Conservation (phyloP, 352 stramenopile genomes). For the Phytophthora tubulina region DNA sequence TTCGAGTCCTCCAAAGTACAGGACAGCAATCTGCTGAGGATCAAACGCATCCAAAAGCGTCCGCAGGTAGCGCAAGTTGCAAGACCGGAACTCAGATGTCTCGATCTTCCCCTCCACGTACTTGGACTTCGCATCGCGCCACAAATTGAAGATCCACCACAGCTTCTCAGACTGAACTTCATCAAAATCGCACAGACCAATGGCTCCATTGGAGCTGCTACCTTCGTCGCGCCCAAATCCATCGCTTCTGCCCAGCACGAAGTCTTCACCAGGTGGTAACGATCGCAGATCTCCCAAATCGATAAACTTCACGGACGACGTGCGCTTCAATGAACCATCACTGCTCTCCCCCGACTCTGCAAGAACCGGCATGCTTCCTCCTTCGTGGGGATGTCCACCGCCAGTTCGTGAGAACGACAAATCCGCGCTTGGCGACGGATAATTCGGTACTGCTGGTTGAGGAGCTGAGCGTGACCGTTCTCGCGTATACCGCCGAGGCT, state of each 20-base stretch:
- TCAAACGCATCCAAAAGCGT: conserved; percentile 82
- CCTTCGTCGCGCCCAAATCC: conserved; percentile 55
- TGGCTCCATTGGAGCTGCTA: conserved; percentile 61
- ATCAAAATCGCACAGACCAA: conserved; percentile 83
- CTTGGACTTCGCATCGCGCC: conserved; percentile 68
- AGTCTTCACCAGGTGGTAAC: conserved; percentile 46
- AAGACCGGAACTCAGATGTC: conserved; percentile 66
- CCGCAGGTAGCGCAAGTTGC: conserved; percentile 77
- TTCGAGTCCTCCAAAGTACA: conserved; percentile 54
- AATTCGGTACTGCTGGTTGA: conserved; percentile 43
- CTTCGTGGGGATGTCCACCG: conserved; percentile 24
- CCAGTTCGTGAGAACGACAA: conserved; percentile 26
- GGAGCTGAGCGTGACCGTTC: conserved; percentile 70
- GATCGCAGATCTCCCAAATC: conserved; percentile 68
- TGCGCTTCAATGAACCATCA: conserved; percentile 40
- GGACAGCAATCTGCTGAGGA: conserved; percentile 79
- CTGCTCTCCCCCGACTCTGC: conserved; percentile 30
- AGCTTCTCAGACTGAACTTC: conserved; percentile 84
- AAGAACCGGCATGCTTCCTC: conserved; percentile 31
- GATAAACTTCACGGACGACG: conserved; percentile 58
- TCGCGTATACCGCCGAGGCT: conserved; percentile 45
- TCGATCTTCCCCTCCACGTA: conserved; percentile 82
- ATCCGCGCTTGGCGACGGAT: conserved; percentile 21
- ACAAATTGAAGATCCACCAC: conserved; percentile 88
- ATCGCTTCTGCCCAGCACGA: conserved; percentile 36